Base-by-base conservation (phyloP, 306 rosid genomes). In the Lablab purpureus region DNA sequence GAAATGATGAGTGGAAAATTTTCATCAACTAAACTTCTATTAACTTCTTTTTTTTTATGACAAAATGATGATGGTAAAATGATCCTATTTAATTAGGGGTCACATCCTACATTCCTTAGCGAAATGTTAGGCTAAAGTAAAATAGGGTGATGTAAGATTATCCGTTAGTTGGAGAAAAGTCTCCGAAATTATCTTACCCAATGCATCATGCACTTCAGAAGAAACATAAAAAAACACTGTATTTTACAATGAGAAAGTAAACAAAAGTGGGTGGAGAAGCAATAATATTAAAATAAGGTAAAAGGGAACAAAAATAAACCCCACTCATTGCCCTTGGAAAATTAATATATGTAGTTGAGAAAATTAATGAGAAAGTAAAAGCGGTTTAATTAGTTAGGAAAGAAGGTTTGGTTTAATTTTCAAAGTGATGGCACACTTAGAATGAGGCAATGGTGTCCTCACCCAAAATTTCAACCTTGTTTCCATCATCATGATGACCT, bases 401-500 rank as follows among this genome's bases (percentile, higher is more conserved):
- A 69, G 76, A 77, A 84, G 68, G 59, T 51, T 76, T 51, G 76
- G 56, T 81, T 82, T 80, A 76, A 80, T 71, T 51, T 86, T 83
- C 66, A 63, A 82, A 87, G 75, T 79, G 59, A 50, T 56, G 49
- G 54, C 63, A 52, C 0, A 27, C 36, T 15, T 49, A 62, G 25
- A 81, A 67, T 41, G 45, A 66, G 58, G 5, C 18, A 52, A 84
- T 67, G 30, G 34, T 78, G 78, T 79, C 81, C 67, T 49, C 74
- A 78, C 84, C 82, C 82, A 87, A 91, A 91, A 40, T 40, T 84
- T 86, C 82, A 89, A 87, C 88, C 36, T 77, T 0, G 75, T 86
- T 82, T 84, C 84, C 86, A 87, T 85, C 80, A 79, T 78, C 73
- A 88, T 90, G 78, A 90, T 81, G 93, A 88, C 87, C 62, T 65